Evolutionary conservation across 208 protist species (phyloP).

Genomic region (Acanthamoeba culbertsoni): DNA sequence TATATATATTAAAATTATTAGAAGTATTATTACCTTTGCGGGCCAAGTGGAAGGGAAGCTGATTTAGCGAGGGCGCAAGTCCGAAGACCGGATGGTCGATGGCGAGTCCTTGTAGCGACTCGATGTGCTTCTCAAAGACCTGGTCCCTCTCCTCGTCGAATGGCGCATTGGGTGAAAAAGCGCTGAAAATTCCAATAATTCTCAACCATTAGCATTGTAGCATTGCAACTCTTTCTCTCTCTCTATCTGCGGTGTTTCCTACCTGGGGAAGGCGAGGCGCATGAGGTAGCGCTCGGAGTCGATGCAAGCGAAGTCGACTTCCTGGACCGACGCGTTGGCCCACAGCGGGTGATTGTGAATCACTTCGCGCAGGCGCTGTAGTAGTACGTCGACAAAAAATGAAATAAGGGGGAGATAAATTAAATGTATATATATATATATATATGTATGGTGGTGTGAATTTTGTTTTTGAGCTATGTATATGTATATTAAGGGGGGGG

Average conservation of each 20-base stretch:
- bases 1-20: not conserved
- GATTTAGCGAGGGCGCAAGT: not conserved
- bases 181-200: too few relatives aligned
- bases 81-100: not conserved
- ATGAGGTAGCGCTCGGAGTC: slow-evolving; percentile 37
- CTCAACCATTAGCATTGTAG: too few relatives aligned
- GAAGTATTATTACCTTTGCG: not conserved
- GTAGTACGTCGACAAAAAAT: too few relatives aligned
- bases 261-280: not conserved
- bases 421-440: too few relatives aligned
- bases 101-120: not conserved
- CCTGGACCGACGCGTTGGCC: not conserved
- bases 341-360: slow-evolving; percentile 16
- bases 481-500: not conserved
- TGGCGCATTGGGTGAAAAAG: not conserved
- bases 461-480: too few relatives aligned
- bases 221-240: too few relatives aligned
- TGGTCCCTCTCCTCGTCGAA: slow-evolving; percentile 7
- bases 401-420: too few relatives aligned
- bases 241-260: too few relatives aligned
- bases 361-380: not conserved
- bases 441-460: too few relatives aligned
- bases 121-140: slow-evolving; percentile 30
- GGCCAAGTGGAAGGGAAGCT: not conserved
- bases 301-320: not conserved